Percentiles rank a stretch among this genome's conserved stretches.
phyloP scores from a whole-genome alignment of 495 filamentous ascomycete species.

The Neurospora sp. region DNA sequence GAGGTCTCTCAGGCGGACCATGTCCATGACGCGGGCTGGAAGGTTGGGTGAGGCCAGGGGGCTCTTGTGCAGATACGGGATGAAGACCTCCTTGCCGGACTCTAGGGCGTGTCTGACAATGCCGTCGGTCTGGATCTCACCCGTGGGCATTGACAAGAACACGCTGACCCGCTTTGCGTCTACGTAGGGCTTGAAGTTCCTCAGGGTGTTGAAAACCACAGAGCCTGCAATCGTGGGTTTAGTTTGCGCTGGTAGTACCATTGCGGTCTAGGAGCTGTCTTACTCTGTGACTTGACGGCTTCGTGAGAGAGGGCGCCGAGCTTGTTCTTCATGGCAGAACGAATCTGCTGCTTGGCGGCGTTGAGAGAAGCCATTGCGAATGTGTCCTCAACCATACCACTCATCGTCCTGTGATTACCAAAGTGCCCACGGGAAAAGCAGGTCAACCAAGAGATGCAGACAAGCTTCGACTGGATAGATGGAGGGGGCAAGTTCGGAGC shows the following conservation, averaged over 20 bases:
- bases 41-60: constrained; percentile 30
- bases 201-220: constrained; percentile 46
- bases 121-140: constrained; percentile 69
- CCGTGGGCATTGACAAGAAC: constrained; percentile 84
- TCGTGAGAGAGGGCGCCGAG: constrained; percentile 48
- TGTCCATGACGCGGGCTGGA: constrained; percentile 73
- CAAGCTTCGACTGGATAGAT: neutral
- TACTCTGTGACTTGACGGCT: constrained; percentile 59
- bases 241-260: neutral
- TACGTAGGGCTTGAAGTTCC: constrained; percentile 47
- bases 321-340: constrained; percentile 54
- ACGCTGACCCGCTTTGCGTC: constrained; percentile 67
- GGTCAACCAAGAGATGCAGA: too few species aligned
- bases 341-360: constrained; percentile 63
- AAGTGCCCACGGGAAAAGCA: neutral
- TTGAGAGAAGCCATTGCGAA: constrained; percentile 20
- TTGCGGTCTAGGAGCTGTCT: neutral
- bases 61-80: constrained; percentile 73
- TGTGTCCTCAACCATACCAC: constrained; percentile 4
- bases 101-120: constrained; percentile 74
- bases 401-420: neutral
- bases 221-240: constrained; percentile 37
- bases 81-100: constrained; percentile 74
- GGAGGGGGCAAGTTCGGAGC: neutral
- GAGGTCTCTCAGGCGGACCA: constrained; percentile 67